These are phyloP conservation scores for Nicotiana paniculata DNA, from an alignment of 257 asterid genomes.

Conservation along the genomic window DNA sequence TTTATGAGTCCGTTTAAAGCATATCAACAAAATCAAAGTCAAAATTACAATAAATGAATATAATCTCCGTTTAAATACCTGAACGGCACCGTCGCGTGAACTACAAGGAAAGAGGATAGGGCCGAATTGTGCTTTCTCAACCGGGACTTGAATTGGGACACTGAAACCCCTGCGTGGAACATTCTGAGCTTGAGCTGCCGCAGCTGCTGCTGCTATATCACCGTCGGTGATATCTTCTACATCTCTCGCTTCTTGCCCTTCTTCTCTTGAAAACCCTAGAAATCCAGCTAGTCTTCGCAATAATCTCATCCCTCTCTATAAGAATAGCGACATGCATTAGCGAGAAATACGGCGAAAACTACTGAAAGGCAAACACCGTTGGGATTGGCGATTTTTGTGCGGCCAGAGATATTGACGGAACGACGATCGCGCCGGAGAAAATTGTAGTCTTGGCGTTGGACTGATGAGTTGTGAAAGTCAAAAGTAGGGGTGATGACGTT, in stretches of 20 bases:
- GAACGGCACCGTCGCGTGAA: conserved; percentile 71
- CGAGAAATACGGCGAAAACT: background rate
- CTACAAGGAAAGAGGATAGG: conserved; percentile 61
- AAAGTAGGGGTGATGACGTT: background rate
- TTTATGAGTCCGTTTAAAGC: background rate
- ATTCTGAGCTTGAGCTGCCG: conserved; percentile 41
- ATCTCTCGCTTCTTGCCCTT: conserved; percentile 30
- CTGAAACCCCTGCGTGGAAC: conserved; percentile 60
- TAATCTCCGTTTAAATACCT: conserved; percentile 30
- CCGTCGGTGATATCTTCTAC: conserved; percentile 26
- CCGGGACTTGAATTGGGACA: conserved; percentile 69
- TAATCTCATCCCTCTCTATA: conserved; percentile 40
- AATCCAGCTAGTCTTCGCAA: conserved; percentile 46
- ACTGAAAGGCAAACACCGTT: background rate
- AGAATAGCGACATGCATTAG: background rate
- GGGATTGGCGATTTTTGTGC: background rate
- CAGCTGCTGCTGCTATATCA: conserved; percentile 20
- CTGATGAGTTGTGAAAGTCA: background rate
- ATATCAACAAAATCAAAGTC: background rate
- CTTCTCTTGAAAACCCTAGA: conserved; percentile 55
- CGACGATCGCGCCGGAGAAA: background rate
- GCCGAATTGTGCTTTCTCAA: conserved; percentile 46
- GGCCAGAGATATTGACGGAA: background rate
- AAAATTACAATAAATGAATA: background rate
- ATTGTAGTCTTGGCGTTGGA: background rate